phyloP scores from a whole-genome alignment of 2,329 filamentous ascomycete species.

The Exophiala alcalophila region DNA sequence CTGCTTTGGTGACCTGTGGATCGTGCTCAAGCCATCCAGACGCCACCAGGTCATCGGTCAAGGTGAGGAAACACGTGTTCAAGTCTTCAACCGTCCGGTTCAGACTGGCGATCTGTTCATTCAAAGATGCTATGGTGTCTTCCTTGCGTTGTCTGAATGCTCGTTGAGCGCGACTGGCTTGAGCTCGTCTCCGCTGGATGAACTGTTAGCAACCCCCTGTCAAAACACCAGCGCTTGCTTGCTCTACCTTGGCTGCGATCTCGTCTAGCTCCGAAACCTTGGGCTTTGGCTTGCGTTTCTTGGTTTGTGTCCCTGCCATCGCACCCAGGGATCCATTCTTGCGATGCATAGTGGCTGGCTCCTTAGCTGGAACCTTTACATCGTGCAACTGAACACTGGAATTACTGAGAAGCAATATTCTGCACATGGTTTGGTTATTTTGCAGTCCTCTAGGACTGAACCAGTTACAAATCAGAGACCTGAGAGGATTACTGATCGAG shows the following conservation, averaged over 20 bases:
- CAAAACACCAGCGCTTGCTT: background rate
- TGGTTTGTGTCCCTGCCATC: constrained; percentile 1
- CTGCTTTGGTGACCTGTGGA: constrained; percentile 3
- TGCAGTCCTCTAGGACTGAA: background rate
- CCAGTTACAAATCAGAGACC: constrained; percentile 2
- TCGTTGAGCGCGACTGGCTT: constrained; percentile 9
- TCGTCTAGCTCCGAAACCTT: constrained; percentile 7
- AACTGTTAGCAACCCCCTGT: constrained; percentile 2
- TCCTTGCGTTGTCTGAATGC: constrained; percentile 13
- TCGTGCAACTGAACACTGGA: background rate
- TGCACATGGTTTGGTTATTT: background rate
- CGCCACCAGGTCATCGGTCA: constrained; percentile 4
- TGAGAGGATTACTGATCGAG: background rate
- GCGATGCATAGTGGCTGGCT: constrained; percentile 3
- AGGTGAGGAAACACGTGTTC: constrained; percentile 2
- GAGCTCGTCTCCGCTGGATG: constrained; percentile 4
- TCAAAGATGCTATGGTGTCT: constrained; percentile 3
- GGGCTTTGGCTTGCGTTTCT: constrained; percentile 3
- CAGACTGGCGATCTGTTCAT: constrained; percentile 1
- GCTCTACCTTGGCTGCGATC: constrained; percentile 1
- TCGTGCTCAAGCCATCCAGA: constrained; percentile 6
- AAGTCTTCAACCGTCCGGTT: constrained; percentile 4
- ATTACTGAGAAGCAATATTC: background rate
- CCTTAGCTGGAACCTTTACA: background rate
- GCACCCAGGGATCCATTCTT: background rate